Percentiles rank a stretch among this genome's conserved stretches.
phyloP scores from a whole-genome alignment of 176 grass and related monocot genomes.

The Metroxylon sagu region DNA sequence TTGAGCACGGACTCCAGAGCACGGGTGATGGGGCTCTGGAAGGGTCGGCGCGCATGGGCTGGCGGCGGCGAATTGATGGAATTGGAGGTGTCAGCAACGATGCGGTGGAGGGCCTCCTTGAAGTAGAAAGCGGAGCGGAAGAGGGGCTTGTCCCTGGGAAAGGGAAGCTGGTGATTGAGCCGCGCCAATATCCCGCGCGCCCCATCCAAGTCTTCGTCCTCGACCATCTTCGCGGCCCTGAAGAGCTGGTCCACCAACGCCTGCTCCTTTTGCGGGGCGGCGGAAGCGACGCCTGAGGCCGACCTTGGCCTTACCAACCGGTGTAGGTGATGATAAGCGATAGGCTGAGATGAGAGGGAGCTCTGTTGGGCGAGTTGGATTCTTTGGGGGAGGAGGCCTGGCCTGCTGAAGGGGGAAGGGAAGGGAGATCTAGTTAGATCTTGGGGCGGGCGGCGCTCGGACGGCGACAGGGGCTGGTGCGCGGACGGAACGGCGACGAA shows the following conservation, averaged over 20 bases:
- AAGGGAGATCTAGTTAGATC: not conserved
- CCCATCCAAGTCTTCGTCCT: conserved; percentile 53
- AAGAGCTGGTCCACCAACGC: conserved; percentile 41
- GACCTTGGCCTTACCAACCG: not conserved
- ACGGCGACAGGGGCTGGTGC: conserved; percentile 11
- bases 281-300: conserved; percentile 16
- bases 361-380: conserved; percentile 17
- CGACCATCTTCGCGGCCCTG: conserved; percentile 66
- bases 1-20: conserved; percentile 55
- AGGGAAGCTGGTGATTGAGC: conserved; percentile 98
- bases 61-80: no score
- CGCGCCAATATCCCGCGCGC: conserved; percentile 99
- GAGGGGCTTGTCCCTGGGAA: conserved; percentile 71
- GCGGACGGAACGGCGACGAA: conserved; percentile 20
- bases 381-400: conserved; percentile 37
- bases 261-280: conserved; percentile 26
- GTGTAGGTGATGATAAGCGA: conserved; percentile 22
- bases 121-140: conserved; percentile 87
- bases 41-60: not conserved
- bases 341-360: conserved; percentile 15
- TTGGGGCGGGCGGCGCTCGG: conserved; percentile 26
- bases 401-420: conserved; percentile 1
- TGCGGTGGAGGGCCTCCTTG: conserved; percentile 79
- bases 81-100: conserved; percentile 21
- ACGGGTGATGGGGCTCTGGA: no score